Percentiles rank a stretch among this genome's conserved stretches.
Conservation (phyloP, 2,329 filamentous ascomycete genomes). For the Coniochaeta sp. region DNA sequence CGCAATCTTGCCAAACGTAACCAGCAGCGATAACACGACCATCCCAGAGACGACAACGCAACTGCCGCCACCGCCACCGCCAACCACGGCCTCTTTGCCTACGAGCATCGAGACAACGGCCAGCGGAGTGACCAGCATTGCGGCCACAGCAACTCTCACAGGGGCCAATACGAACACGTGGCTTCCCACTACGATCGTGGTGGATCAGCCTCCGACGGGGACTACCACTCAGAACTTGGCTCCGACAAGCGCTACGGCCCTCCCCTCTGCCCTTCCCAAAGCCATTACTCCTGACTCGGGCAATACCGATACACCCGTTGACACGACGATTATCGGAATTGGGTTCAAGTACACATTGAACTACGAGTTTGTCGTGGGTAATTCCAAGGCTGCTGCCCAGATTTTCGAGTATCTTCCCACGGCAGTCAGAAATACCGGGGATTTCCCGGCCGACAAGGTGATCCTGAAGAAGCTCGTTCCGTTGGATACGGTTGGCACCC, state of each 20-base stretch:
- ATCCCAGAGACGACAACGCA: conserved; percentile 4
- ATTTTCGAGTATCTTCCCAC: conserved; percentile 73
- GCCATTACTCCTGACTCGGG: conserved; percentile 65
- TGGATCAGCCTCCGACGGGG: conserved; percentile 37
- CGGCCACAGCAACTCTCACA: background rate
- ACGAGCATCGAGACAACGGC: background rate
- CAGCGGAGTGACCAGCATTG: background rate
- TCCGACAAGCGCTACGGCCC: conserved; percentile 38
- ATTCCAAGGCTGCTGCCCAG: conserved; percentile 68
- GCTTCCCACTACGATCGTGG: conserved; percentile 55
- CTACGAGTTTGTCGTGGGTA: conserved; percentile 72
- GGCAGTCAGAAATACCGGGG: conserved; percentile 59
- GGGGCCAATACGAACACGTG: conserved; percentile 23
- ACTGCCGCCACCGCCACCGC: background rate
- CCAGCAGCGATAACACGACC: conserved; percentile 18
- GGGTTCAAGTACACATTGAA: conserved; percentile 77
- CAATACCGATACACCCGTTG: conserved; percentile 44
- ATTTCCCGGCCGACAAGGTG: conserved; percentile 48
- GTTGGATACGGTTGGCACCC: conserved; percentile 59
- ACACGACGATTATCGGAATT: conserved; percentile 70
- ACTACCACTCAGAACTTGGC: conserved; percentile 28
- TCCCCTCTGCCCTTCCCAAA: conserved; percentile 63
- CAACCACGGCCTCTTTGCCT: background rate
- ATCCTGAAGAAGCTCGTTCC: conserved; percentile 67
- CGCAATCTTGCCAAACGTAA: conserved; percentile 6